These are phyloP conservation scores for Prototheca cutis DNA, from an alignment of 163 green algal species.

Conservation along the genomic window DNA sequence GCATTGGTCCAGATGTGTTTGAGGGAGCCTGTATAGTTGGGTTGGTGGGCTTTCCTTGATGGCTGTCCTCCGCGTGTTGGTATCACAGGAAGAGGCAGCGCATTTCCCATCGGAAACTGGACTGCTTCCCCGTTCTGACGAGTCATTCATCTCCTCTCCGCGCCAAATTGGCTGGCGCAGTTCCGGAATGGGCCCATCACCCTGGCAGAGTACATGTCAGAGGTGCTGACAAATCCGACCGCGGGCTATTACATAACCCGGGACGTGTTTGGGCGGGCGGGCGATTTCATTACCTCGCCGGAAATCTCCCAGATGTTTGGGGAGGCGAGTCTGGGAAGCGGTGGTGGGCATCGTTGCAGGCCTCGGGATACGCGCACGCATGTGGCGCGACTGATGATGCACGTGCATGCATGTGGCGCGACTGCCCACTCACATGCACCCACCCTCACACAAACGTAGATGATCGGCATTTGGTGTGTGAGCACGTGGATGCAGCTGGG, in stretches of 20 bases:
- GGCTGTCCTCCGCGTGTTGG: background rate
- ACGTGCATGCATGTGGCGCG: no score
- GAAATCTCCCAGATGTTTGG: conserved; percentile 97
- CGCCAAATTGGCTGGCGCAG: conserved; percentile 27
- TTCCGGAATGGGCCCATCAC: conserved; percentile 78
- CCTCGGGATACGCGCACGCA: no score
- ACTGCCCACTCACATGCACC: no score
- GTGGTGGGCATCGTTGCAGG: no score
- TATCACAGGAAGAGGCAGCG: no score
- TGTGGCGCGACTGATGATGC: no score
- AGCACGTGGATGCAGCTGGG: conserved; percentile 71
- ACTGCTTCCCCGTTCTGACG: no score
- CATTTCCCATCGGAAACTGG: no score
- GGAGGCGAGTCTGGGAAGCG: no score
- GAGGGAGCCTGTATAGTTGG: background rate
- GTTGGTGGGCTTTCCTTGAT: background rate
- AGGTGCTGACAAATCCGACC: conserved; percentile 80
- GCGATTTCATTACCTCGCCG: conserved; percentile 94
- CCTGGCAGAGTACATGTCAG: conserved; percentile 87
- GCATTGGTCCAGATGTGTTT: background rate
- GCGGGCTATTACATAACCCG: conserved; percentile 81
- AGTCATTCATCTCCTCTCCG: background rate
- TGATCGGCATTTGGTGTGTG: conserved; percentile 89
- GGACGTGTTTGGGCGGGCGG: conserved; percentile 80
- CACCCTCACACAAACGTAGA: no score